phyloP scores from a whole-genome alignment of 139 green algal species.

The Chlamydomonas sp. region DNA sequence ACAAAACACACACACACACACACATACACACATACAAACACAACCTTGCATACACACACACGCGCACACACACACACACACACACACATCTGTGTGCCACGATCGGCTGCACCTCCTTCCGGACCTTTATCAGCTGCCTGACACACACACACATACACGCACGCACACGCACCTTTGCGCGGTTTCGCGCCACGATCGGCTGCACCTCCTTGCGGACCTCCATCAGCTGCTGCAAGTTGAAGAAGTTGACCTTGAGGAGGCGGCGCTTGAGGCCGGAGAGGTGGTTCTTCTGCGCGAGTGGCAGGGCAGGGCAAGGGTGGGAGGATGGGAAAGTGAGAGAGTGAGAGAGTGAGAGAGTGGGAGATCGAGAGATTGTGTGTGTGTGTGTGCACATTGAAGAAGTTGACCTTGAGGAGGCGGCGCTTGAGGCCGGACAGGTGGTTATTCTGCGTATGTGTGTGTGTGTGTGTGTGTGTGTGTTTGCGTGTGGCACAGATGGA shows the following conservation, averaged over 20 bases:
- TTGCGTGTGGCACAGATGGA: neutral
- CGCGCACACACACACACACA: too few relatives aligned
- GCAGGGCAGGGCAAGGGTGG: neutral
- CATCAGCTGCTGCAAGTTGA: conserved; percentile 75
- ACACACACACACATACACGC: neutral
- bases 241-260: conserved; percentile 83
- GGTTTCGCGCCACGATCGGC: conserved; percentile 30
- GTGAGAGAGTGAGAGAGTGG: neutral
- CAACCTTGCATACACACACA: too few relatives aligned
- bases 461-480: neutral
- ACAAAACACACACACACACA: too few relatives aligned
- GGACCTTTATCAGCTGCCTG: too few relatives aligned
- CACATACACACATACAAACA: too few relatives aligned
- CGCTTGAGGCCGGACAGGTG: conserved; percentile 84
- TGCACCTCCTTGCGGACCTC: conserved; percentile 71
- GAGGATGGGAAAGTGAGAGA: neutral
- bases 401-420: conserved; percentile 78
- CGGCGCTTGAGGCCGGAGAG: conserved; percentile 74
- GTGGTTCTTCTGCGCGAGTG: conserved; percentile 84
- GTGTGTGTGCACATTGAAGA: conserved; percentile 31
- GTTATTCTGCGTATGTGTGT: conserved; percentile 72
- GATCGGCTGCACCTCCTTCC: too few relatives aligned
- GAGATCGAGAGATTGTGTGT: neutral
- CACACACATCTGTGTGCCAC: neutral
- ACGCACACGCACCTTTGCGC: neutral